Percentiles rank a stretch among this genome's conserved stretches.
Evolutionary conservation across 2,329 filamentous ascomycete genomes (phyloP).

Genomic region (Cadophora sp.): DNA sequence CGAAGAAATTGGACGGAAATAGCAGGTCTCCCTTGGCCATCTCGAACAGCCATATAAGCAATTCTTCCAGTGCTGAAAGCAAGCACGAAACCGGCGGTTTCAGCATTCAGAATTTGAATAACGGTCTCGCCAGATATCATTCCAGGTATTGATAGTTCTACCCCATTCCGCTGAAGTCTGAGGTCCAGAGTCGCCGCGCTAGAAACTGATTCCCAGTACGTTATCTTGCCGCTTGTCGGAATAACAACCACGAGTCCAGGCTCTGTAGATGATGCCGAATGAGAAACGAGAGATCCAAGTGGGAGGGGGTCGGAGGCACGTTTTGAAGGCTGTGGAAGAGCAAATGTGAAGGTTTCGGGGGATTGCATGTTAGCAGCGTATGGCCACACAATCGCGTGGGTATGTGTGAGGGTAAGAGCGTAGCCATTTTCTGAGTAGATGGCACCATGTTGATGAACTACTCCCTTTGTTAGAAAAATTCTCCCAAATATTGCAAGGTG

Average conservation of each 20-base stretch:
- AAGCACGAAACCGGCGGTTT: slow-evolving; percentile 84
- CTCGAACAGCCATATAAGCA: slow-evolving; percentile 84
- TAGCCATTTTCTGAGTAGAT: slow-evolving; percentile 72
- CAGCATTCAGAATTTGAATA: slow-evolving; percentile 79
- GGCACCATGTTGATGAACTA: slow-evolving; percentile 70
- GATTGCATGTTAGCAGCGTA: slow-evolving; percentile 74
- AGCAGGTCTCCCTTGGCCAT: slow-evolving; percentile 83
- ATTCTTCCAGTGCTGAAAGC: slow-evolving; percentile 85
- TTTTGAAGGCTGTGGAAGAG: slow-evolving; percentile 76
- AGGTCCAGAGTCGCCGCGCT: slow-evolving; percentile 84
- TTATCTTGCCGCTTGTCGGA: slow-evolving; percentile 81
- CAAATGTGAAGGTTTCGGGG: slow-evolving; percentile 80
- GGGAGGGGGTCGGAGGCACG: slow-evolving; percentile 75
- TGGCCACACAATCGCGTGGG: slow-evolving; percentile 88
- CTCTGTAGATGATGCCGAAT: slow-evolving; percentile 77
- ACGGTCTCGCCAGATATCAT: slow-evolving; percentile 82
- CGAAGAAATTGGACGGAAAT: slow-evolving; percentile 81
- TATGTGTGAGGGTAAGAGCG: slow-evolving; percentile 80
- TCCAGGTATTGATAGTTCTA: slow-evolving; percentile 76
- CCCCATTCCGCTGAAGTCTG: slow-evolving; percentile 77
- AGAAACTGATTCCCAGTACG: slow-evolving; percentile 96
- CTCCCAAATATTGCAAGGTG: slow-evolving; percentile 24
- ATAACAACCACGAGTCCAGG: slow-evolving; percentile 88
- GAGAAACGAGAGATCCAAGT: slow-evolving; percentile 81
- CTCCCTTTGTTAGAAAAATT: slow-evolving; percentile 24